phyloP scores from a whole-genome alignment of 1,284 basidiomycete species.

The Peniophora sp. region DNA sequence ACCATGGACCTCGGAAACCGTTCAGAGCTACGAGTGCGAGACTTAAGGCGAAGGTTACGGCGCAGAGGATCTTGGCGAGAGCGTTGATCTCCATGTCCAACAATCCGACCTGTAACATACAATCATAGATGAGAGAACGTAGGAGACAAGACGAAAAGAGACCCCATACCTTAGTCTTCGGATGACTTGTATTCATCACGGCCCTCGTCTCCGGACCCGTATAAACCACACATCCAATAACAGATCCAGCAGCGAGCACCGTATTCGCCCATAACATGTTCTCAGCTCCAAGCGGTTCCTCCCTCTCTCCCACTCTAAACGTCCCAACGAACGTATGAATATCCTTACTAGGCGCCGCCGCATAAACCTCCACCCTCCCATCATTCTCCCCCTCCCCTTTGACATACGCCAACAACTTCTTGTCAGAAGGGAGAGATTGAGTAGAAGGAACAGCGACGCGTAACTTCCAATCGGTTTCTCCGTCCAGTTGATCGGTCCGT shows the following conservation, averaged over 20 bases:
- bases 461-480: slow-evolving; percentile 99
- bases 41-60: slow-evolving; percentile 89
- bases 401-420: slow-evolving; percentile 64
- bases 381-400: slow-evolving; percentile 48
- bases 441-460: slow-evolving; percentile 83
- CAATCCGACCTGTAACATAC: too few relatives aligned
- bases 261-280: slow-evolving; percentile 98
- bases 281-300: slow-evolving; percentile 82
- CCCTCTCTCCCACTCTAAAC: slow-evolving; percentile 63
- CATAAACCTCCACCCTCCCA: slow-evolving; percentile 48
- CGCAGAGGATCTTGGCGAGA: slow-evolving; percentile 90
- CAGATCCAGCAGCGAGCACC: slow-evolving; percentile 91
- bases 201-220: slow-evolving; percentile 94
- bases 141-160: slow-evolving; percentile 63
- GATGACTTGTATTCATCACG: slow-evolving; percentile 99
- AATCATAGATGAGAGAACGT: too few relatives aligned
- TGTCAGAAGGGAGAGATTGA: slow-evolving; percentile 65
- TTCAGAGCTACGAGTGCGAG: slow-evolving; percentile 91
- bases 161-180: slow-evolving; percentile 91
- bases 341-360: slow-evolving; percentile 53
- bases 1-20: slow-evolving; percentile 94
- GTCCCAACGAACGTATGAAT: slow-evolving; percentile 96
- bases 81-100: slow-evolving; percentile 89
- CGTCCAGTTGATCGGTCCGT: slow-evolving; percentile 95
- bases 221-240: slow-evolving; percentile 89